phyloP scores from a whole-genome alignment of 2,329 filamentous ascomycete species.

The Fusarium sublunatum region DNA sequence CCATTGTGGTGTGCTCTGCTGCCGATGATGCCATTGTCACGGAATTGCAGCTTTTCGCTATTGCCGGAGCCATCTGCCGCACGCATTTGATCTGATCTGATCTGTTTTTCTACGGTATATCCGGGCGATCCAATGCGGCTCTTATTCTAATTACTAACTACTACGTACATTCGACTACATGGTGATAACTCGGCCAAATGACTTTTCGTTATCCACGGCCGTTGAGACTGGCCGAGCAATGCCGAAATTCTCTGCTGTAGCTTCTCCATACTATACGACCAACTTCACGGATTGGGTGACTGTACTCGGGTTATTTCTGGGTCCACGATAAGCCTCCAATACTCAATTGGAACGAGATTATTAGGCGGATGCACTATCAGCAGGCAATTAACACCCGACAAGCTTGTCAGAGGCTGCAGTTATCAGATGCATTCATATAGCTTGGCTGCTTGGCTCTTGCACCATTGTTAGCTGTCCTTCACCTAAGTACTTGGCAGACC shows the following conservation, averaged over 20 bases:
- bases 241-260: slow-evolving; percentile 17
- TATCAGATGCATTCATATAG: neutral
- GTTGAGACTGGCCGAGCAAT: slow-evolving; percentile 22
- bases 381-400: neutral
- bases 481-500: neutral
- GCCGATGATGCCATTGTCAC: slow-evolving; percentile 26
- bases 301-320: slow-evolving; percentile 21
- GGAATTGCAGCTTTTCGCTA: slow-evolving; percentile 11
- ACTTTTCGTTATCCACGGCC: slow-evolving; percentile 21
- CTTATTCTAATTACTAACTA: neutral
- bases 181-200: slow-evolving; percentile 33
- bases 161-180: slow-evolving; percentile 3
- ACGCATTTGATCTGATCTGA: slow-evolving; percentile 15
- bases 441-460: neutral
- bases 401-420: too few relatives aligned
- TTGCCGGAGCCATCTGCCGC: slow-evolving; percentile 2
- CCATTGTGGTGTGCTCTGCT: slow-evolving; percentile 20
- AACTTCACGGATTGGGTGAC: slow-evolving; percentile 14
- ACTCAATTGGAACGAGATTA: slow-evolving; percentile 25
- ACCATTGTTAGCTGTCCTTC: neutral
- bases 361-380: slow-evolving; percentile 1
- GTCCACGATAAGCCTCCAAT: slow-evolving; percentile 24
- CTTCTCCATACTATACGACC: slow-evolving; percentile 16
- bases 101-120: slow-evolving; percentile 19
- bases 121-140: neutral